phyloP scores from a whole-genome alignment of 257 asterid species.

The Nicotiana undulata region DNA sequence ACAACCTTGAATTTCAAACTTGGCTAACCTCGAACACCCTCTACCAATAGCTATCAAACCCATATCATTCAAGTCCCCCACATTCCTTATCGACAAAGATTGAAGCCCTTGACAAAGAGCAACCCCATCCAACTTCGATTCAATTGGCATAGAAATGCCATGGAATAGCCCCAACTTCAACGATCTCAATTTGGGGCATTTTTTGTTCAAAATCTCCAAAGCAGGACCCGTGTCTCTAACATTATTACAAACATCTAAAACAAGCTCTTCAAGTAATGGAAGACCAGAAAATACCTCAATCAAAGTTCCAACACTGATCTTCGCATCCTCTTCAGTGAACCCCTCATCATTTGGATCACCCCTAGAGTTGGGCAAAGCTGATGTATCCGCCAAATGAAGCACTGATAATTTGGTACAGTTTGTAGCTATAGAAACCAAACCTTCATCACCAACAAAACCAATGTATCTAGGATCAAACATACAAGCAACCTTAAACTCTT shows the following conservation, averaged over 20 bases:
- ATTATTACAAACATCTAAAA: conserved; percentile 58
- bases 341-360: conserved; percentile 51
- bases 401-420: conserved; percentile 56
- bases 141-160: conserved; percentile 65
- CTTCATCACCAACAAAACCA: conserved; percentile 70
- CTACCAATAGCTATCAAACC: conserved; percentile 89
- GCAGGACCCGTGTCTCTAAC: conserved; percentile 77
- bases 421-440: conserved; percentile 41
- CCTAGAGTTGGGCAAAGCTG: conserved; percentile 39
- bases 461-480: conserved; percentile 75
- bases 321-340: conserved; percentile 51
- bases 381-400: conserved; percentile 73
- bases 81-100: conserved; percentile 60
- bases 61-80: conserved; percentile 71
- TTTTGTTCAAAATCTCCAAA: conserved; percentile 55
- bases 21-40: conserved; percentile 64
- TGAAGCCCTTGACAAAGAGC: conserved; percentile 68
- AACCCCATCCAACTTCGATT: conserved; percentile 71
- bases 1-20: conserved; percentile 79
- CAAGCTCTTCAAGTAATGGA: conserved; percentile 61
- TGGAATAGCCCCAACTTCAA: conserved; percentile 79
- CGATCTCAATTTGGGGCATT: conserved; percentile 56
- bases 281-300: conserved; percentile 82
- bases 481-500: conserved; percentile 54
- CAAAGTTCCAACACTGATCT: conserved; percentile 46